phyloP scores from a whole-genome alignment of 805 yeast genomes.

The Sugiyamaella floridensis region DNA sequence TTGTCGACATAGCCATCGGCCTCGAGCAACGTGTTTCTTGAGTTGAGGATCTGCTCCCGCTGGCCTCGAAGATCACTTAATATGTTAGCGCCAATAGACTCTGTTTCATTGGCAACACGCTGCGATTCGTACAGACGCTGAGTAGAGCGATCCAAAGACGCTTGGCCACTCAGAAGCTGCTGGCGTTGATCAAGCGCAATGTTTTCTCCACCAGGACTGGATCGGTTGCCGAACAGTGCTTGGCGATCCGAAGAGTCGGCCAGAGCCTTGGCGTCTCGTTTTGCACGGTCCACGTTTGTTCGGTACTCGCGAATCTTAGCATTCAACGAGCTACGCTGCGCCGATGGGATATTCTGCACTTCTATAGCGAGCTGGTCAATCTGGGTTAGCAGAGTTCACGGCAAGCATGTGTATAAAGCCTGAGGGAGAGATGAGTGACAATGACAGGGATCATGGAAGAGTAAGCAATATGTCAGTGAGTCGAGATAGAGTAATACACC shows the following conservation, averaged over 20 bases:
- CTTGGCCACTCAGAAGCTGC: conserved; percentile 67
- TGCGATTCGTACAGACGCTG: conserved; percentile 83
- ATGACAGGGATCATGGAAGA: not conserved
- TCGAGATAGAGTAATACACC: too few species aligned
- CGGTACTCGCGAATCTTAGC: conserved; percentile 69
- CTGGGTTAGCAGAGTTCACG: conserved; percentile 16
- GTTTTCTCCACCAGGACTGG: conserved; percentile 29
- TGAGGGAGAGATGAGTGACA: not conserved
- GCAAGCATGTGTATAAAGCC: not conserved
- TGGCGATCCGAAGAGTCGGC: conserved; percentile 67
- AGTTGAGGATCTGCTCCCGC: conserved; percentile 81
- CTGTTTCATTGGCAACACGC: conserved; percentile 87
- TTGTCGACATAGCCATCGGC: conserved; percentile 93
- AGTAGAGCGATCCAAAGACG: conserved; percentile 72
- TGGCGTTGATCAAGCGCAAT: conserved; percentile 65
- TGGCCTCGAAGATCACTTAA: conserved; percentile 84
- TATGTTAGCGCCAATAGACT: conserved; percentile 82
- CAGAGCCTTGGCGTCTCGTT: conserved; percentile 41
- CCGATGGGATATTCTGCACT: conserved; percentile 76
- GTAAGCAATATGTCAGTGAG: too few species aligned
- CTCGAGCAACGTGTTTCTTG: conserved; percentile 77
- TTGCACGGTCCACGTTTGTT: conserved; percentile 50
- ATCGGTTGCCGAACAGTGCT: conserved; percentile 59
- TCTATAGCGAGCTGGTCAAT: conserved; percentile 85
- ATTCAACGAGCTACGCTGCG: conserved; percentile 61